Percentiles rank a stretch among this genome's conserved stretches.
phyloP scores from a whole-genome alignment of 139 green algal genomes.

The Pseudopediastrum boryanum region DNA sequence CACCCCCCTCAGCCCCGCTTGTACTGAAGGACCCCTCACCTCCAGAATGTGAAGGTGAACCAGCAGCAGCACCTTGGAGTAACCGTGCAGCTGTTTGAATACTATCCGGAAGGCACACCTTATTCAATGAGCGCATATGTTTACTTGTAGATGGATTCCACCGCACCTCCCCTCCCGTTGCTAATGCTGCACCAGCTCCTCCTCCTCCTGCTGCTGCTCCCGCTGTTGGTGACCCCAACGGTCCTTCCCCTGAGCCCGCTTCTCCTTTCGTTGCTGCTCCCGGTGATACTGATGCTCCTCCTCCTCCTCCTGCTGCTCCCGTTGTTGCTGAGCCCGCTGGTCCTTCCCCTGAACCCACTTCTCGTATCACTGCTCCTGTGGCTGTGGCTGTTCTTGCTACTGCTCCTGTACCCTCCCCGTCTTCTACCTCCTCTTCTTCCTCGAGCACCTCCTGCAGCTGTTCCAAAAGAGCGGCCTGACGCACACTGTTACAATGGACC shows the following conservation, averaged over 20 bases:
- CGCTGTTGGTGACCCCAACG: not conserved
- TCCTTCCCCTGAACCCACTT: not conserved
- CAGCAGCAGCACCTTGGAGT: no score
- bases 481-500: conserved; percentile 76
- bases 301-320: not conserved
- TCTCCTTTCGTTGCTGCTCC: not conserved
- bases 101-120: no score
- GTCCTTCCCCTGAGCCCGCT: not conserved
- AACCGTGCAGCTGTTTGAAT: no score
- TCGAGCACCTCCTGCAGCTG: conserved; percentile 47
- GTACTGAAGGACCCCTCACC: no score
- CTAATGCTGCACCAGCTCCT: conserved; percentile 11
- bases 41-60: no score
- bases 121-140: no score
- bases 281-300: not conserved
- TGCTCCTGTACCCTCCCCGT: not conserved
- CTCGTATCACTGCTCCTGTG: conserved; percentile 14
- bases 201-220: conserved; percentile 5
- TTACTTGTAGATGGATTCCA: not conserved
- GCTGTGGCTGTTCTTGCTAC: conserved; percentile 17
- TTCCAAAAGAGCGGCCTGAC: conserved; percentile 65
- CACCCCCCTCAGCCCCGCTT: no score
- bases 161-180: not conserved
- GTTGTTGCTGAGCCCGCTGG: not conserved
- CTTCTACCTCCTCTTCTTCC: not conserved